These are phyloP conservation scores for Podospora anserina DNA, from an alignment of 495 filamentous ascomycete genomes.

Conservation along the genomic window DNA sequence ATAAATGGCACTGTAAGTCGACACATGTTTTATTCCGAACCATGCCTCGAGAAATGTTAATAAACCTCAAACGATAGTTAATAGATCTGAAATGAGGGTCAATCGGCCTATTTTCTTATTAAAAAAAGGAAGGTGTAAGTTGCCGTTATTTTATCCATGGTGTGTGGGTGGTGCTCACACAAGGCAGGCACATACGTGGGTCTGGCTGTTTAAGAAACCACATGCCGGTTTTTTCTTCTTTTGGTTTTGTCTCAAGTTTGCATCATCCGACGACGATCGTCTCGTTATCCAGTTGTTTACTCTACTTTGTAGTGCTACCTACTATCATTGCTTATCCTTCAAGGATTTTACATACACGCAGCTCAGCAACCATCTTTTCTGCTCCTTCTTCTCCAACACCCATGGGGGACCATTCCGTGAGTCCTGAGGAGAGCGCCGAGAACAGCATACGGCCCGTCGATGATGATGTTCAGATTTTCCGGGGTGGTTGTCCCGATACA, in stretches of 20 bases:
- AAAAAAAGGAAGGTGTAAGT: too few relatives aligned
- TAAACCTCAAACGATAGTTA: too few relatives aligned
- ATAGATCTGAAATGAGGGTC: too few relatives aligned
- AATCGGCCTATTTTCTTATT: too few relatives aligned
- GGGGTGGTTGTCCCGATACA: neutral
- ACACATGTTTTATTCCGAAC: too few relatives aligned
- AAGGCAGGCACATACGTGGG: neutral
- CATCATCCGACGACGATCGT: neutral
- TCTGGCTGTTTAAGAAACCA: neutral
- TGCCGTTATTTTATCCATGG: too few relatives aligned
- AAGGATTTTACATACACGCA: neutral
- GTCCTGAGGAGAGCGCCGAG: neutral
- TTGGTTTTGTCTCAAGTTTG: neutral
- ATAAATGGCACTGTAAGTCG: too few relatives aligned
- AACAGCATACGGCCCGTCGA: neutral
- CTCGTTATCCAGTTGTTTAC: neutral
- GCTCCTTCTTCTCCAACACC: neutral
- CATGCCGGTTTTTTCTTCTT: neutral
- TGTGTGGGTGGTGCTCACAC: neutral
- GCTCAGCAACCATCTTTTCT: neutral
- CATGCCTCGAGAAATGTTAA: too few relatives aligned
- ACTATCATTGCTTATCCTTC: neutral
- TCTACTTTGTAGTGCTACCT: neutral
- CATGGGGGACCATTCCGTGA: neutral
- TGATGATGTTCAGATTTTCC: neutral